A percentile compares a stretch with the other conserved stretches of the same genome.
Evolutionary conservation across 2,329 filamentous ascomycete genomes (phyloP).

Genomic region (Beauveria caledonica): DNA sequence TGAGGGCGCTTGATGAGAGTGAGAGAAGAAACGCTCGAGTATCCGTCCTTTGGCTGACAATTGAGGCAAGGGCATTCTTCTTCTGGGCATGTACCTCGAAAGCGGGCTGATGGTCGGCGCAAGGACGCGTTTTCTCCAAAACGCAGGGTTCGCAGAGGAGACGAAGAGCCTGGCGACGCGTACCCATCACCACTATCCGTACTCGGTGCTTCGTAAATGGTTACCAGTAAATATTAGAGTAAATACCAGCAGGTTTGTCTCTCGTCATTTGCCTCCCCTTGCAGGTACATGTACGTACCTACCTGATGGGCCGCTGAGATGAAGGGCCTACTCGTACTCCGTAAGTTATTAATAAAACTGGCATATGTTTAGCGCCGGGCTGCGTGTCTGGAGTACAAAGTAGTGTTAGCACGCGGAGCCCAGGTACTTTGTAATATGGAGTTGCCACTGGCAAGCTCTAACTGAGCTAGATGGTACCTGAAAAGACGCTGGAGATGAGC

Average conservation of each 20-base stretch:
- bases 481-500: slow-evolving; percentile 7
- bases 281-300: slow-evolving; percentile 1
- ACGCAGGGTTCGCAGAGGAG: neutral
- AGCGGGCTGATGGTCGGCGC: neutral
- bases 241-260: neutral
- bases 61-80: neutral
- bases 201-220: neutral
- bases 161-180: neutral
- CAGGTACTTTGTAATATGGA: neutral
- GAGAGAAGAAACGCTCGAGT: neutral
- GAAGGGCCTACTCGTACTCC: no score
- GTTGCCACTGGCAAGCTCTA: neutral
- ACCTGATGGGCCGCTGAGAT: neutral
- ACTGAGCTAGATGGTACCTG: slow-evolving; percentile 1
- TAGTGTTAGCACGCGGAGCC: no score
- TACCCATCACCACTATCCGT: no score
- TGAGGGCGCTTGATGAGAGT: no score
- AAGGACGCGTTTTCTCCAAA: neutral
- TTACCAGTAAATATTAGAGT: neutral
- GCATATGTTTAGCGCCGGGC: neutral
- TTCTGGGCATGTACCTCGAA: slow-evolving; percentile 1
- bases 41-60: neutral
- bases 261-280: neutral
- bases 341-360: no score
- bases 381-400: neutral